Percentiles rank a stretch among this genome's conserved stretches.
Conservation (phyloP, 2,329 filamentous ascomycete species). For the Didymella pinodella region DNA sequence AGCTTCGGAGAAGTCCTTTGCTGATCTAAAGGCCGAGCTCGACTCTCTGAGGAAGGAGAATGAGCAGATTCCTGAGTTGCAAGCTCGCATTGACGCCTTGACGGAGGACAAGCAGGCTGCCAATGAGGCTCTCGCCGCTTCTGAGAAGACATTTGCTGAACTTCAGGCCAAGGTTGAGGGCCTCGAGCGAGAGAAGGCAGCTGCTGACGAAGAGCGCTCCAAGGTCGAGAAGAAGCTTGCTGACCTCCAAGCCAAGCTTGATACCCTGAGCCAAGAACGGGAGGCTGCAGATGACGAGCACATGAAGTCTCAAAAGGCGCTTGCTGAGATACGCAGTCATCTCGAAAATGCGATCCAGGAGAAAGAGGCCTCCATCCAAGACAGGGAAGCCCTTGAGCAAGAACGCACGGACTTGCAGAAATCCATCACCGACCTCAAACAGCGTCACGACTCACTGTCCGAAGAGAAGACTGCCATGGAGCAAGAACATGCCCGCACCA, state of each 20-base stretch:
- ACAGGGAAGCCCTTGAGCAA: slow-evolving; percentile 31
- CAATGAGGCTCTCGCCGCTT: slow-evolving; percentile 31
- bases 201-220: slow-evolving; percentile 25
- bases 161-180: slow-evolving; percentile 34
- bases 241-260: slow-evolving; percentile 15
- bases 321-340: slow-evolving; percentile 29
- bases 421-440: slow-evolving; percentile 42
- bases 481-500: slow-evolving; percentile 39
- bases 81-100: slow-evolving; percentile 24
- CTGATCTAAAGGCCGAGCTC: slow-evolving; percentile 24
- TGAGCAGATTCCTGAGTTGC: slow-evolving; percentile 18
- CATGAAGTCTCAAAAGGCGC: slow-evolving; percentile 22
- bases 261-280: slow-evolving; percentile 29
- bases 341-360: slow-evolving; percentile 7
- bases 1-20: slow-evolving; percentile 20
- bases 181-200: slow-evolving; percentile 28
- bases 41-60: slow-evolving; percentile 32
- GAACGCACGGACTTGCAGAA: slow-evolving; percentile 33
- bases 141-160: slow-evolving; percentile 19
- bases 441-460: slow-evolving; percentile 38
- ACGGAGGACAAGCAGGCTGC: slow-evolving; percentile 31
- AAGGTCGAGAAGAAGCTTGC: slow-evolving; percentile 19
- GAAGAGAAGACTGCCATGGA: slow-evolving; percentile 43
- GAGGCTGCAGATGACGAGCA: slow-evolving; percentile 26
- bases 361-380: slow-evolving; percentile 28